Evolutionary conservation across 768 basidiomycete genomes (phyloP), one percentile per base, ranked within the genome.

Genomic region (Rhodosporidiobolus odoratus): DNA sequence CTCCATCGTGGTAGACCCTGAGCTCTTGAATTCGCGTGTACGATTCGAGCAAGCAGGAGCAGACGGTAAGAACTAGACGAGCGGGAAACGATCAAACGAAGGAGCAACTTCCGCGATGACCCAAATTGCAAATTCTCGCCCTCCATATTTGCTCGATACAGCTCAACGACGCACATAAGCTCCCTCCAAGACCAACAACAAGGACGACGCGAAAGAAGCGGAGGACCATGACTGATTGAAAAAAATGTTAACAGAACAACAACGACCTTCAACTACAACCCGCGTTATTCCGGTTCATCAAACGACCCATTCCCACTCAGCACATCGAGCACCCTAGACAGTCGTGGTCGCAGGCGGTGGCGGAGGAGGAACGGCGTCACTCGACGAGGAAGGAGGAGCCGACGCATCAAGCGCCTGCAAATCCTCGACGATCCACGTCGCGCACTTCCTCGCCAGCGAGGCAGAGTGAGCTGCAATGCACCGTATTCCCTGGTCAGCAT

Each of bases 371-470:
- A 50, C 48, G 15, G 48, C 48, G 48, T n/a, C n/a, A n/a, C n/a
- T n/a, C n/a, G 48, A 23, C 15, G 48, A 15, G 21, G 48, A 50
- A 50, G 48, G n/a, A 12, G 43, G 21, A 43, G 43, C 43, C 43
- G 43, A 21, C 43, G 43, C 43, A 43, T 13, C 37, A 12, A 13
- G 47, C 16, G 61, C n/a, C 15, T 16, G 32, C 38, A 71, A 56
- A 63, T 72, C 71, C 23, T 68, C 63, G 54, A 62, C 62, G 60
- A 73, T 69, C 72, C 72, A 73, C 9, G 56, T 60, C 0, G 72
- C 68, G 52, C 65, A 66, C 32, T 52, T 63, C n/a, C 50, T 45
- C 8, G 72, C 72, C 17, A 73, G 65, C 13, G 68, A 59, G 10
- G 34, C 27, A 15, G 65, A 27, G 45, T 73, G 72, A 17, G 58